Percentiles rank a stretch among this genome's conserved stretches.
Evolutionary conservation across 2,329 filamentous ascomycete species (phyloP).

Genomic region (Geosmithia putterillii): DNA sequence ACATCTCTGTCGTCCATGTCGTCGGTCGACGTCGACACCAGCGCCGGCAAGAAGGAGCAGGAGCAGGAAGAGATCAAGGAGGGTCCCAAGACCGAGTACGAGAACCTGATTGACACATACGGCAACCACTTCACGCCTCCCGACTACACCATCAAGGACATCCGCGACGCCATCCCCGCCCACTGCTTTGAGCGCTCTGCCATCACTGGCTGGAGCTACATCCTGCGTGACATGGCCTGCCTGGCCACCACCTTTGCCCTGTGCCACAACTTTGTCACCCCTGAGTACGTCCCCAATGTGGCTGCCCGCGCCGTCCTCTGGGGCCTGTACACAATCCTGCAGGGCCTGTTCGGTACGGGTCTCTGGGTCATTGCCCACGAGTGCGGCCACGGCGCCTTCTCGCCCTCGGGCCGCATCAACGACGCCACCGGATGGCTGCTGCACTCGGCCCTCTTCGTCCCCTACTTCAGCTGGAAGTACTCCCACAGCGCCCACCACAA

Average conservation of each 20-base stretch:
- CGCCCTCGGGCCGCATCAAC: slow-evolving; percentile 79
- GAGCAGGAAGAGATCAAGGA: not conserved
- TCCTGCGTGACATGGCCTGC: slow-evolving; percentile 65
- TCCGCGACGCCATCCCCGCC: slow-evolving; percentile 91
- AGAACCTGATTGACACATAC: slow-evolving; percentile 76
- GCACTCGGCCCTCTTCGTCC: slow-evolving; percentile 80
- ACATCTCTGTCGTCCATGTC: slow-evolving; percentile 87
- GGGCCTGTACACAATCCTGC: slow-evolving; percentile 60
- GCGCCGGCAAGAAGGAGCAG: slow-evolving; percentile 11
- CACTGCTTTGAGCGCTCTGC: slow-evolving; percentile 92
- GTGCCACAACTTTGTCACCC: slow-evolving; percentile 83
- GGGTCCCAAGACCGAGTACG: slow-evolving; percentile 24
- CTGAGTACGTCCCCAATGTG: slow-evolving; percentile 64
- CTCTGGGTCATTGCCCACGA: slow-evolving; percentile 96
- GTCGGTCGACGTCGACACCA: slow-evolving; percentile 41
- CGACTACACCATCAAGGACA: slow-evolving; percentile 95
- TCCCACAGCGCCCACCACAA: slow-evolving; percentile 99
- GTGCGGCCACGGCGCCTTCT: slow-evolving; percentile 96
- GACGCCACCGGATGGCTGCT: slow-evolving; percentile 86
- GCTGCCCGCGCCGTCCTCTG: slow-evolving; percentile 53
- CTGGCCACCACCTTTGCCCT: slow-evolving; percentile 71
- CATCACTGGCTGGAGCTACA: slow-evolving; percentile 64
- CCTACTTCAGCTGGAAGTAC: slow-evolving; percentile 99
- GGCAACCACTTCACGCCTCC: slow-evolving; percentile 91
- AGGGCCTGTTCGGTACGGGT: slow-evolving; percentile 88